Percentiles rank a stretch among this genome's conserved stretches.
phyloP scores from a whole-genome alignment of 352 stramenopile genomes.

The Phytophthora sojae region DNA sequence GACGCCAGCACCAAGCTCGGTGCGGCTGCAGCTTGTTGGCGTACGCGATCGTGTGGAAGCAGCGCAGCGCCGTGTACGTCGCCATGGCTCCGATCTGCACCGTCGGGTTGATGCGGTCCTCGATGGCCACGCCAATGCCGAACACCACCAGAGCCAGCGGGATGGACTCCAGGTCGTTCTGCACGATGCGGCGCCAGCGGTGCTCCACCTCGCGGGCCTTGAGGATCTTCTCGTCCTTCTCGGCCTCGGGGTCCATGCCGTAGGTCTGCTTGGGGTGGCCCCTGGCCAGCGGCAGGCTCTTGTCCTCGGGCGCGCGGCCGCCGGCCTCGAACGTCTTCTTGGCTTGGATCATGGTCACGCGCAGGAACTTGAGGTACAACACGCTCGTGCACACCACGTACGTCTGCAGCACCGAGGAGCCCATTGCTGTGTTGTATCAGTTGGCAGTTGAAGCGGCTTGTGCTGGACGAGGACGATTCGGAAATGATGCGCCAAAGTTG shows the following conservation, averaged over 20 bases:
- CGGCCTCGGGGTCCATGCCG: conserved; percentile 33
- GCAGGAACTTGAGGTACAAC: conserved; percentile 78
- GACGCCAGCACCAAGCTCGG: conserved; percentile 45
- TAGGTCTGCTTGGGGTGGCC: conserved; percentile 50
- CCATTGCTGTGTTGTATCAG: conserved; percentile 12
- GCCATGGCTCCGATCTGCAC: conserved; percentile 50
- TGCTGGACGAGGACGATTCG: conserved; percentile 21
- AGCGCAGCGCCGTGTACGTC: conserved; percentile 53
- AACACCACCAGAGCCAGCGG: conserved; percentile 61
- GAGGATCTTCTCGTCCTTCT: conserved; percentile 38
- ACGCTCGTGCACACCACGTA: conserved; percentile 50
- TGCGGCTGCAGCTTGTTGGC: conserved; percentile 56
- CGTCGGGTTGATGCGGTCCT: conserved; percentile 20
- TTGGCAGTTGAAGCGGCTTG: conserved; percentile 15
- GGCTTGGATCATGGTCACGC: conserved; percentile 51
- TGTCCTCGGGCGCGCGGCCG: conserved; percentile 59
- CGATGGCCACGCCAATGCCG: conserved; percentile 42
- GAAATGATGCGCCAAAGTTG: conserved; percentile 23
- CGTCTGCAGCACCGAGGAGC: conserved; percentile 51
- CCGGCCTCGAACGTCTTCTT: conserved; percentile 60
- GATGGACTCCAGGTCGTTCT: conserved; percentile 71
- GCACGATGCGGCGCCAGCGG: conserved; percentile 62
- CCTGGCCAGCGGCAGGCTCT: conserved; percentile 47
- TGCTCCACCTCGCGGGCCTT: conserved; percentile 42
- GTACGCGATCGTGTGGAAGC: conserved; percentile 57